phyloP scores from a whole-genome alignment of 108 stramenopile species.

The Epithemia pelagica region DNA sequence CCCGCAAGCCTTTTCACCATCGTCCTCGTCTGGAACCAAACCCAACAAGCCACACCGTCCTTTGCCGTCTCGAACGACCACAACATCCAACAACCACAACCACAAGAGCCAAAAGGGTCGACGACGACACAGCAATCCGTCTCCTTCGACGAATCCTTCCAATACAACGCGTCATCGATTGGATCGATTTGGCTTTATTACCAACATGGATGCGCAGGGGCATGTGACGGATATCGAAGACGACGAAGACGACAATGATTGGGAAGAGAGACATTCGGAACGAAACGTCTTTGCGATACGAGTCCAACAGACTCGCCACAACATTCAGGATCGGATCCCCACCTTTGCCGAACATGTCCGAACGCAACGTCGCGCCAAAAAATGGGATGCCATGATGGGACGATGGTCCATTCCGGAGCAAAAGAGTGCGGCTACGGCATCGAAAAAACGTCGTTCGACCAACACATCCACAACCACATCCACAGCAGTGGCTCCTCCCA shows the following conservation, averaged over 20 bases:
- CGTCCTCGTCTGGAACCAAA: too few species aligned
- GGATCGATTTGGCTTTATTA: conserved; percentile 57
- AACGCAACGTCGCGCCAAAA: conserved; percentile 28
- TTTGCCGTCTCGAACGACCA: too few species aligned
- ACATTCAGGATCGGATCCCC: neutral
- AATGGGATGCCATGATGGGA: conserved; percentile 45
- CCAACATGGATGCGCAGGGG: conserved; percentile 38
- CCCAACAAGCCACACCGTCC: too few species aligned
- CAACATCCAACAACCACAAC: too few species aligned
- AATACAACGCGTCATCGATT: conserved; percentile 7
- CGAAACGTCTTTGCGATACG: neutral
- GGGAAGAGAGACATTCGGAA: neutral
- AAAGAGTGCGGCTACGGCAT: neutral
- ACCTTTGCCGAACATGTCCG: conserved; percentile 14
- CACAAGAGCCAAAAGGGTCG: too few species aligned
- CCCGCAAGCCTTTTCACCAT: too few species aligned
- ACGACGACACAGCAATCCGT: too few species aligned
- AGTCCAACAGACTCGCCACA: neutral
- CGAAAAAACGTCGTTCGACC: neutral
- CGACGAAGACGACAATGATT: conserved; percentile 8
- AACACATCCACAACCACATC: too few species aligned
- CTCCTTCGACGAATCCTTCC: neutral
- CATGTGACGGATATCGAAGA: conserved; percentile 7
- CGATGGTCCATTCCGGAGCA: conserved; percentile 19
- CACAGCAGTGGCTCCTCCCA: too few species aligned